Base-by-base conservation (phyloP, 2,329 filamentous ascomycete species). In the Fusarium staphyleae region DNA sequence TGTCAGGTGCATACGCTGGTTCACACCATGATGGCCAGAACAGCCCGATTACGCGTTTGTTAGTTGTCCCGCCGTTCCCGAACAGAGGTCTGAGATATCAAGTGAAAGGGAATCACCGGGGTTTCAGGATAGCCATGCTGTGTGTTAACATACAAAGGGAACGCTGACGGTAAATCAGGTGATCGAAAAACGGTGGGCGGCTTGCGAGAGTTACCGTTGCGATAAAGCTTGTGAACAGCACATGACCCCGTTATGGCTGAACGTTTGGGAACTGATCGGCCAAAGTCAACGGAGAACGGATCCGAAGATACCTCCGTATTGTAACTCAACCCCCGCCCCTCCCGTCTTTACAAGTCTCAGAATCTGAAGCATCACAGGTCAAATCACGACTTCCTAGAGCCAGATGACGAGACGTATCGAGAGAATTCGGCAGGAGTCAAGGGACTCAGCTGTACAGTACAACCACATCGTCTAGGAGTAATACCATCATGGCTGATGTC, bases 321-420 rank as follows among this genome's bases (percentile, higher is more conserved):
- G n/a, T n/a, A n/a, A n/a, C n/a, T n/a, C n/a, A n/a, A n/a, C n/a
- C n/a, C n/a, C n/a, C n/a, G n/a, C 46, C 60, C 46, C 55, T 42
- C 49, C 52, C 39, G 37, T 41, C 43, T 47, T 35, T 45, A 22
- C 36, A 45, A 19, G 37, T 46, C 32, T 49, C 41, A 40, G 36
- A 48, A 29, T 28, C 45, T 53, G 44, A 49, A 54, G 39, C 51
- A 66, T 65, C 63, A 66, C 56, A 59, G 33, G 61, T 53, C 57
- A 39, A 52, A 63, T 51, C 63, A 66, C 52, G 46, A 57, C 46
- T 43, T 54, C 54, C 47, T 34, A 50, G 24, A 49, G 34, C 40
- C 36, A 34, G 34, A 55, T 52, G 49, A 56, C 48, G 60, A 58
- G 45, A 56, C 47, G 15, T 37, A 33, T 36, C 16, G 19, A 32